Conservation (phyloP, 2,329 filamentous ascomycete genomes). For the Lasiodiplodia hormozganensis region DNA sequence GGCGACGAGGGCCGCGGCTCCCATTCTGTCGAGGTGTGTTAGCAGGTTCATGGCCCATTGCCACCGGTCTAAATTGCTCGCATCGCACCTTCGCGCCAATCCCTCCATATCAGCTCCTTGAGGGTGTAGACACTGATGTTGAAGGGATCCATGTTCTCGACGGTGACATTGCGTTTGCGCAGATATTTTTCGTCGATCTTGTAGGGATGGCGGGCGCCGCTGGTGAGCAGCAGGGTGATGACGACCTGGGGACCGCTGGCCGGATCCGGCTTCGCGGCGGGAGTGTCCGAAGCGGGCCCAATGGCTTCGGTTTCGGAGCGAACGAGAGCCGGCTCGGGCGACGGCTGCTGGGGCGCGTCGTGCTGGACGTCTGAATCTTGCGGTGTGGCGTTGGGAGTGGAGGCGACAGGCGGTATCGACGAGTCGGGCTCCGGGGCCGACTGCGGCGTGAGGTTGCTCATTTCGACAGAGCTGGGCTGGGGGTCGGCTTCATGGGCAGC, state of each 20-base stretch:
- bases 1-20: slow-evolving; percentile 85
- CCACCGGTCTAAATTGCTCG: neutral
- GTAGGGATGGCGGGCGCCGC: slow-evolving; percentile 85
- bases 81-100: slow-evolving; percentile 77
- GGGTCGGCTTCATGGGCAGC: slow-evolving; percentile 26
- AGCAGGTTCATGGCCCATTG: slow-evolving; percentile 17
- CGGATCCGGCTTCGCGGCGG: slow-evolving; percentile 47
- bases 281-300: slow-evolving; percentile 55
- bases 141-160: slow-evolving; percentile 80
- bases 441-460: slow-evolving; percentile 26
- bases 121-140: slow-evolving; percentile 92
- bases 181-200: slow-evolving; percentile 89
- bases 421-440: slow-evolving; percentile 22
- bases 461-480: slow-evolving; percentile 22
- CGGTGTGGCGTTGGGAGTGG: slow-evolving; percentile 8
- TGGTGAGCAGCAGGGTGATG: slow-evolving; percentile 84
- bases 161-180: slow-evolving; percentile 76
- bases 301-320: slow-evolving; percentile 54
- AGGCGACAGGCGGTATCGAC: slow-evolving; percentile 28
- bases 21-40: slow-evolving; percentile 66
- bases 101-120: slow-evolving; percentile 90
- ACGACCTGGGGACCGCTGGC: slow-evolving; percentile 59
- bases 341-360: slow-evolving; percentile 10
- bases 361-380: neutral
- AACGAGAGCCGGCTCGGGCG: slow-evolving; percentile 38